phyloP scores from a whole-genome alignment of 345 rosid species.

The Turnera subulata region DNA sequence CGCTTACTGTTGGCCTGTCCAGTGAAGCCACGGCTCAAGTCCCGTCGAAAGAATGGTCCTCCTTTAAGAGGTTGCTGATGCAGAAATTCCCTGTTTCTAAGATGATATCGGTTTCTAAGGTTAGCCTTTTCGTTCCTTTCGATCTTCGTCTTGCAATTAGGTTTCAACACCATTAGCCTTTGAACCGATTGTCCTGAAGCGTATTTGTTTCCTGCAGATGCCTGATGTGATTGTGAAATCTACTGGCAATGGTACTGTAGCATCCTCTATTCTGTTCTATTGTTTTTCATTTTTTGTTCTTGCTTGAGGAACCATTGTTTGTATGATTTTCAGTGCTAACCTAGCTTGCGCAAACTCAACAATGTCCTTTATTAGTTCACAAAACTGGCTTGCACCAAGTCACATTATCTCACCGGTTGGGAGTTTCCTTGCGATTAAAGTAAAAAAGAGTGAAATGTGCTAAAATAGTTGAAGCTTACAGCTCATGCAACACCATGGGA shows the following conservation, averaged over 20 bases:
- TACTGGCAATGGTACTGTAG: slow-evolving; percentile 50
- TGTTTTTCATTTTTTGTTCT: not conserved
- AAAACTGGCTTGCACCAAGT: not conserved
- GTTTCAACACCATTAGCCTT: not conserved
- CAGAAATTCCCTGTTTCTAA: slow-evolving; percentile 83
- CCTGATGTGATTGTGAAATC: slow-evolving; percentile 57
- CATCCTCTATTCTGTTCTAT: slow-evolving; percentile 2
- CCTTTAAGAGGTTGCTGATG: slow-evolving; percentile 72
- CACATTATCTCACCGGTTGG: not conserved
- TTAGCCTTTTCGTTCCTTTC: slow-evolving; percentile 21
- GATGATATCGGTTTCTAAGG: slow-evolving; percentile 65
- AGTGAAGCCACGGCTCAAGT: slow-evolving; percentile 26
- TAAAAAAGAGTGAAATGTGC: too few species aligned
- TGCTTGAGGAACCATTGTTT: not conserved
- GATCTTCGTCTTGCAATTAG: not conserved
- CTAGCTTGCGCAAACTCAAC: too few species aligned
- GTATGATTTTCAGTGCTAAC: too few species aligned
- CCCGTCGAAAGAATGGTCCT: slow-evolving; percentile 61
- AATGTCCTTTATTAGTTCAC: too few species aligned
- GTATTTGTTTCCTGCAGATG: slow-evolving; percentile 38
- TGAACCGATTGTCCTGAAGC: not conserved
- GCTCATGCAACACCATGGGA: too few species aligned
- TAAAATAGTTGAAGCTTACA: too few species aligned
- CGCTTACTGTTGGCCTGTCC: slow-evolving; percentile 17
- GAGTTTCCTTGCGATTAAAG: too few species aligned